Evolutionary conservation across 139 green algal species (phyloP), one percentile per base, ranked within the genome.

Genomic region (Micractinium sp.): DNA sequence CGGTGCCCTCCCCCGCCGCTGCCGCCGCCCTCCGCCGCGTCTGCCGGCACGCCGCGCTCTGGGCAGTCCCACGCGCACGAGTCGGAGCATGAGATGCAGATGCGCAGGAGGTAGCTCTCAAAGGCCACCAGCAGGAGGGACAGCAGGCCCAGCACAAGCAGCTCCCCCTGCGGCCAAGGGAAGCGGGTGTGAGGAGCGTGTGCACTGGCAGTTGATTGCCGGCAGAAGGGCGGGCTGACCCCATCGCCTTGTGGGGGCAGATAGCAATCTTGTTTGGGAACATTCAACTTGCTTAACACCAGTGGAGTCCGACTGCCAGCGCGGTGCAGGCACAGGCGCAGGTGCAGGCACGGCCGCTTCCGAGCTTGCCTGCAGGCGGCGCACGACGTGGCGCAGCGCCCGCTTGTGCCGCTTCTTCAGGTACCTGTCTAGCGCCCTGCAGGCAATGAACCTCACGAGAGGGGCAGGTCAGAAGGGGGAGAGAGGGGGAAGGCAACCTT

Each of bases 101-200:
- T 92, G 27, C 82, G 39, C 1, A 92, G 73, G 25, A 92, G 71
- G 80, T 90, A 92, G 19, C 56, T 31, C 82, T 93, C 85, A 47
- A 86, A 79, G 23, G 79, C 91, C 12, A 91, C 82, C 31, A 93
- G 85, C 35, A 93, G 20, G 20, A 93, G 79, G 31, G 91, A 93
- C 13, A 93, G 85, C 15, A 93, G 78, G 15, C 91, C 91, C 12
- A 93, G 85, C 22, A 90, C 85, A 1, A 92, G 86, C 16, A 93
- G 71, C 89, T 93, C 91, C 0, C 80, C 56, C 80, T 93, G 66
- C 63, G 90, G 35, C 36, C 82, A 27, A 78, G 41, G 81, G 61
- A 25, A 56, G 47, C 47, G 47, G 47, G 47, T n/a, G 9, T 56
- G 47, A 56, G 66, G 66, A 29, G 66, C 22, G 66, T 27, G 25